Evolutionary conservation across 164 flowering plant species (phyloP).

Genomic region (Piper betle): DNA sequence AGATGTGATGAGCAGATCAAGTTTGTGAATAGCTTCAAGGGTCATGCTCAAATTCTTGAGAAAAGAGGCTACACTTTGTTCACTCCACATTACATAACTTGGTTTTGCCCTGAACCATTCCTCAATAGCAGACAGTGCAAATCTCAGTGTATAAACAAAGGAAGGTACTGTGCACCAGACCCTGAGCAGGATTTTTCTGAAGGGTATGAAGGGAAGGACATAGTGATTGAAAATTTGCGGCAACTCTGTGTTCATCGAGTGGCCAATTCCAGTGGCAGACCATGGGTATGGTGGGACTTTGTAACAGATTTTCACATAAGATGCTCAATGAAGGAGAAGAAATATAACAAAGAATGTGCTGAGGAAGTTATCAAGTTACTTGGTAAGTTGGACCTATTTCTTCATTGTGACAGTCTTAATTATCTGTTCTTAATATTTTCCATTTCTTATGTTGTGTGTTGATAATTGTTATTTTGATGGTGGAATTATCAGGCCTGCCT

Average conservation of each 20-base stretch:
- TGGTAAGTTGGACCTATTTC: constrained; percentile 23
- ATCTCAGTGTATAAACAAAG: constrained; percentile 85
- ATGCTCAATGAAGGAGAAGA: constrained; percentile 82
- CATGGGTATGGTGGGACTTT: constrained; percentile 99
- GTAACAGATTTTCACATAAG: constrained; percentile 86
- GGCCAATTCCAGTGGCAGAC: constrained; percentile 49
- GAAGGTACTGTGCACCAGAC: constrained; percentile 91
- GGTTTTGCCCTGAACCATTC: constrained; percentile 77
- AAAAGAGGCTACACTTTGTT: constrained; percentile 59
- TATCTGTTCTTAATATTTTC: not conserved
- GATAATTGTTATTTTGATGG: constrained; percentile 1
- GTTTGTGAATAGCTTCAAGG: constrained; percentile 66
- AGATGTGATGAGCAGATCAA: constrained; percentile 76
- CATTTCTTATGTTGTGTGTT: not conserved
- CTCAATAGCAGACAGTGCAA: constrained; percentile 59
- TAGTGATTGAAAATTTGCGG: constrained; percentile 76
- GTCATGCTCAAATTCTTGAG: constrained; percentile 87
- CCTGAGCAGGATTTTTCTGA: constrained; percentile 69
- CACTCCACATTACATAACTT: constrained; percentile 89
- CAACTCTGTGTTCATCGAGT: constrained; percentile 84
- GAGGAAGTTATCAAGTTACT: constrained; percentile 62
- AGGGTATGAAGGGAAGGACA: constrained; percentile 85
- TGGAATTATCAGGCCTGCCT: constrained; percentile 36
- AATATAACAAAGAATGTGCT: constrained; percentile 69
- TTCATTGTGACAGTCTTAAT: not conserved